Percentiles rank a stretch among this genome's conserved stretches.
These are phyloP conservation scores for Athelia sp. DNA, from an alignment of 1,284 basidiomycete species.

Conservation along the genomic window DNA sequence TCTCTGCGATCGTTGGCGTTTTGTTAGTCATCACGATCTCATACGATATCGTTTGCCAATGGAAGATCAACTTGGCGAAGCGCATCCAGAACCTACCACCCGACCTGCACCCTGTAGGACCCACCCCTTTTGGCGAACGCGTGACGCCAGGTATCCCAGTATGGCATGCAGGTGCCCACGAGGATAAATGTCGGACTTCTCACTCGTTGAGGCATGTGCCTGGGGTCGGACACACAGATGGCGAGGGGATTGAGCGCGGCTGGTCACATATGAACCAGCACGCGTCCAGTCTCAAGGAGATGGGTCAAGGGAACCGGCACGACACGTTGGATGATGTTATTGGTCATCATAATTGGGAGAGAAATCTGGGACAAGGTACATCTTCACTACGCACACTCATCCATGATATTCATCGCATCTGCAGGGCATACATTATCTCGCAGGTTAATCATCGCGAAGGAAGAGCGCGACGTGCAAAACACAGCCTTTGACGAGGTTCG, in stretches of 20 bases:
- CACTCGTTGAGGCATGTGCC: slow-evolving; percentile 23
- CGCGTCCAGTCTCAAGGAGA: slow-evolving; percentile 22
- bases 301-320: slow-evolving; percentile 24
- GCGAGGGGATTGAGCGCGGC: slow-evolving; percentile 24
- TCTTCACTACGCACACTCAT: too few relatives aligned
- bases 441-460: not conserved
- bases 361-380: slow-evolving; percentile 6
- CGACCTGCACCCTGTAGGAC: slow-evolving; percentile 2
- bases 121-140: not conserved
- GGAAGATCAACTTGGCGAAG: slow-evolving; percentile 7
- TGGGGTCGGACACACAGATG: slow-evolving; percentile 21
- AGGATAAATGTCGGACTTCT: slow-evolving; percentile 13
- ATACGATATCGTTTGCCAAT: slow-evolving; percentile 25
- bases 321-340: slow-evolving; percentile 28
- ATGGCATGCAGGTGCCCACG: slow-evolving; percentile 25
- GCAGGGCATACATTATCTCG: slow-evolving; percentile 4
- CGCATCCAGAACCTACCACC: too few relatives aligned
- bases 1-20: slow-evolving; percentile 8
- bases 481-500: not conserved
- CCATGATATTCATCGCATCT: slow-evolving; percentile 9
- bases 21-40: slow-evolving; percentile 12
- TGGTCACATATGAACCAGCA: slow-evolving; percentile 22
- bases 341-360: slow-evolving; percentile 24
- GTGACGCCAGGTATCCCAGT: slow-evolving; percentile 21
- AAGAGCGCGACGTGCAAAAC: slow-evolving; percentile 6